A percentile compares a stretch with the other conserved stretches of the same genome.
These are phyloP conservation scores for Carex scoparia DNA, from an alignment of 176 grass and related monocot genomes.

Conservation along the genomic window DNA sequence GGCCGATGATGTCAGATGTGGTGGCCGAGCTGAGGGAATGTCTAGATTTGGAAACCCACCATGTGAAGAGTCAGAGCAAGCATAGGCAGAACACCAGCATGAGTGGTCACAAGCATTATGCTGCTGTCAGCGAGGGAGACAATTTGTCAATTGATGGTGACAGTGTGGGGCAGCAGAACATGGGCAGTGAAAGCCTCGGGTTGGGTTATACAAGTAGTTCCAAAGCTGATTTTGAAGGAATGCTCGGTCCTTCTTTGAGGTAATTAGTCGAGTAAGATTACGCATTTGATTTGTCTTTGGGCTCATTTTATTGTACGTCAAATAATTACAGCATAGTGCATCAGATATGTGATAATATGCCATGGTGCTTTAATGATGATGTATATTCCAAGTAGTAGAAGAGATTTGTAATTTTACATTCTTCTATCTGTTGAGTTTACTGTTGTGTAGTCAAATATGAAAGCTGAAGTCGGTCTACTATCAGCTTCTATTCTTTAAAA, in stretches of 20 bases:
- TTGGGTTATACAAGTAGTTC: not conserved
- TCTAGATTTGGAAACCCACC: not conserved
- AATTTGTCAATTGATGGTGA: not conserved
- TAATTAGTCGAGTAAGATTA: not conserved
- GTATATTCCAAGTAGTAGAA: not conserved
- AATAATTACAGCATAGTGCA: not conserved
- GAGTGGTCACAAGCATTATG: not conserved
- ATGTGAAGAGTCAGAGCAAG: not conserved
- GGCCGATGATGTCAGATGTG: not conserved
- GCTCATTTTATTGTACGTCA: not conserved
- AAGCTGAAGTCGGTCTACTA: not conserved
- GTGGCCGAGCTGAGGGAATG: not conserved
- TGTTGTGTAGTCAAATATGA: not conserved
- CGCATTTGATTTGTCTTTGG: not conserved
- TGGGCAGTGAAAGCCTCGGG: not conserved
- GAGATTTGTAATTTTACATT: not conserved
- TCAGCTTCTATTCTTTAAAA: not conserved
- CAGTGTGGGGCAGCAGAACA: not conserved
- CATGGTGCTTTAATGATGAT: not conserved
- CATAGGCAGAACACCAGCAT: not conserved
- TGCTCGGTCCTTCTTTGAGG: not conserved
- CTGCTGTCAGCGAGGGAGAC: not conserved
- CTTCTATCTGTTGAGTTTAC: not conserved
- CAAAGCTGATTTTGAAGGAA: not conserved
- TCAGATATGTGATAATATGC: not conserved